Conservation (phyloP, 768 basidiomycete species). For the Leccinum aurantiacum region DNA sequence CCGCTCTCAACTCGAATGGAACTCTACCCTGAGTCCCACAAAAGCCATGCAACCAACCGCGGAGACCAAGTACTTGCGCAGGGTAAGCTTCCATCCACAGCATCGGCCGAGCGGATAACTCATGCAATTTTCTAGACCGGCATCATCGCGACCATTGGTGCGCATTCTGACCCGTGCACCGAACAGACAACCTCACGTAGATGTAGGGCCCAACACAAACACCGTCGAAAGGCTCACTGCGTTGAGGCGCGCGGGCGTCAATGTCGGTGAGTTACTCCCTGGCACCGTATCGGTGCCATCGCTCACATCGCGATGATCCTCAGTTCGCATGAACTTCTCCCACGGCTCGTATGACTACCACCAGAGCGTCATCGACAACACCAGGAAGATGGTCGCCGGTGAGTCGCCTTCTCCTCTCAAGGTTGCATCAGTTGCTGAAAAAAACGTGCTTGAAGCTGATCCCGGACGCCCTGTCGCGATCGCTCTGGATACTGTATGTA, state of each 20-base stretch:
- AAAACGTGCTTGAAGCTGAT: slow-evolving; percentile 36
- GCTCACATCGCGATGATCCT: slow-evolving; percentile 10
- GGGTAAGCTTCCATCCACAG: slow-evolving; percentile 51
- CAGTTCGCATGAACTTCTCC: slow-evolving; percentile 99
- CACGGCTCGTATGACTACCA: slow-evolving; percentile 99
- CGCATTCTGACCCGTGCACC: slow-evolving; percentile 19
- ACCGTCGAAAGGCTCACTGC: slow-evolving; percentile 81
- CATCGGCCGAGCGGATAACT: background rate
- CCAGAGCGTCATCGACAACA: slow-evolving; percentile 98
- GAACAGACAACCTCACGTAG: slow-evolving; percentile 7
- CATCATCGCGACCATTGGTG: slow-evolving; percentile 98
- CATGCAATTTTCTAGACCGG: slow-evolving; percentile 62
- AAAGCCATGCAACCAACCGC: slow-evolving; percentile 70
- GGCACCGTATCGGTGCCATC: background rate
- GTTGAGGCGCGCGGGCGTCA: slow-evolving; percentile 90
- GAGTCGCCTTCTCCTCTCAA: slow-evolving; percentile 23
- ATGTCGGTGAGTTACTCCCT: slow-evolving; percentile 73
- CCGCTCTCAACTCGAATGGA: slow-evolving; percentile 91
- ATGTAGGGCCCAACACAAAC: slow-evolving; percentile 90
- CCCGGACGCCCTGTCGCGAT: slow-evolving; percentile 93
- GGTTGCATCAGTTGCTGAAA: slow-evolving; percentile 5
- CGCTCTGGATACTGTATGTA: slow-evolving; percentile 89
- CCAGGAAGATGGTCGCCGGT: slow-evolving; percentile 82
- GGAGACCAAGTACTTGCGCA: slow-evolving; percentile 84
- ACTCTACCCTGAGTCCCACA: slow-evolving; percentile 74